Evolutionary conservation across 371 early-diverging fungal species (phyloP).

Genomic region (Apophysomyces variabilis): DNA sequence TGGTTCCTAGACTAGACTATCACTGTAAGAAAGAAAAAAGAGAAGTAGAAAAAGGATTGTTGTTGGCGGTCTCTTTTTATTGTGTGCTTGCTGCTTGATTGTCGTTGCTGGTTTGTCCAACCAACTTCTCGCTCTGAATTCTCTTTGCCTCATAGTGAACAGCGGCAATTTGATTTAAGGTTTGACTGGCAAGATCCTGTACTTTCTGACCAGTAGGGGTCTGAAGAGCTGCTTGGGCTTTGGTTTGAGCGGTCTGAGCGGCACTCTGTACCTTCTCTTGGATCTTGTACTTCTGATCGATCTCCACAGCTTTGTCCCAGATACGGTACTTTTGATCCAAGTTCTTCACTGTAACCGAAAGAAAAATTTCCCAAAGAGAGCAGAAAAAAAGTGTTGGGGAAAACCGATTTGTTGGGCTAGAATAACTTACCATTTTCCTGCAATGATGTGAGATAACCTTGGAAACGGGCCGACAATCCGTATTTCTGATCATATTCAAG

Average conservation of each 20-base stretch:
- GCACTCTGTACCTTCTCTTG: constrained; percentile 59
- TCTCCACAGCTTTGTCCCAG: constrained; percentile 54
- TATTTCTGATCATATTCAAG: constrained; percentile 63
- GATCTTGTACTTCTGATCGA: constrained; percentile 64
- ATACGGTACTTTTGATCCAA: constrained; percentile 67
- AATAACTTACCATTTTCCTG: constrained; percentile 36
- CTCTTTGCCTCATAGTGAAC: constrained; percentile 65
- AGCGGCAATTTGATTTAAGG: constrained; percentile 61
- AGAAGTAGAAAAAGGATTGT: too few relatives aligned
- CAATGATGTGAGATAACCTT: constrained; percentile 30
- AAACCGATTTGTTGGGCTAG: background rate
- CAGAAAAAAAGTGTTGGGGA: background rate
- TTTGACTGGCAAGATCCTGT: constrained; percentile 50
- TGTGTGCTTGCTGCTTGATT: background rate
- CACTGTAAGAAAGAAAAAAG: too few relatives aligned
- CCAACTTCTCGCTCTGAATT: constrained; percentile 31
- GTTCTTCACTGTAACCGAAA: constrained; percentile 38
- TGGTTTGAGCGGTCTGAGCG: constrained; percentile 51
- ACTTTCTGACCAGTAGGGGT: constrained; percentile 67
- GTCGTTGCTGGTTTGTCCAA: constrained; percentile 11
- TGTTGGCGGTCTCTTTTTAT: background rate
- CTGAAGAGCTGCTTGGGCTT: constrained; percentile 55
- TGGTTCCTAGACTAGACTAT: too few relatives aligned
- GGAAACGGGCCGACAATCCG: constrained; percentile 39
- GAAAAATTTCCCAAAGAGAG: background rate